Base-by-base conservation (phyloP, 169 alveolate species). In the Eimeria praecox region DNA sequence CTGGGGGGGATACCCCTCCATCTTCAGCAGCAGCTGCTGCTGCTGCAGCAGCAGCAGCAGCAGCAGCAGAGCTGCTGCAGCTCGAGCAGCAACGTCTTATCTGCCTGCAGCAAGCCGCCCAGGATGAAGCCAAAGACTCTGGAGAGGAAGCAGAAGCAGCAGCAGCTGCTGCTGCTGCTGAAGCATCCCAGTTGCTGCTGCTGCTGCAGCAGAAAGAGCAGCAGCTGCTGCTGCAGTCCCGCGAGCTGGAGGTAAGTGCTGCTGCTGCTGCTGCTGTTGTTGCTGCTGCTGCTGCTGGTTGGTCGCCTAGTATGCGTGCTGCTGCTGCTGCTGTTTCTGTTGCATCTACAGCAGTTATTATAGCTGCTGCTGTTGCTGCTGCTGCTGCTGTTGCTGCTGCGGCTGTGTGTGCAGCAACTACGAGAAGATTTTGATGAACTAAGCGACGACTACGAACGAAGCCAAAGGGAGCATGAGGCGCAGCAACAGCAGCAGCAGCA, bases 71-170 rank as follows among this genome's bases (percentile, higher is more conserved):
- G 33, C 88, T 78, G 62, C 88, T 78, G 62, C 66, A 78, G 62
- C 88, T 78, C 10, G 88, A 78, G 62, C 88, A 78, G 88, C 88
- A 78, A 54, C 56, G 88, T 22, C 88, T 78, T 16, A 54, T 38
- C 22, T 78, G 88, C 22, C 62, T 78, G 56, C 88, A 78, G 62
- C 88, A 78, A 78, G 88, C 88, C 4, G 88, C 88, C 22, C 88
- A 78, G 35, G 88, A 78, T 78, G 88, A 78, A 33, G 88, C 88
- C 20, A 38, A 38, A 33, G 88, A 78, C 88, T 78, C 88, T 14
- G 88, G 88, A 30, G 88, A 78, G 62, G 88, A 78, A 44, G 88
- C 88, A 38, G 88, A 38, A 22, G 88, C 62, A 78, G 88, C 88
- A 42, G 88, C 88, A 42, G 88, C 88, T 22, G 88, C 88, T 40